Conservation (phyloP, 352 stramenopile genomes). For the Phytophthora hibernalis region DNA sequence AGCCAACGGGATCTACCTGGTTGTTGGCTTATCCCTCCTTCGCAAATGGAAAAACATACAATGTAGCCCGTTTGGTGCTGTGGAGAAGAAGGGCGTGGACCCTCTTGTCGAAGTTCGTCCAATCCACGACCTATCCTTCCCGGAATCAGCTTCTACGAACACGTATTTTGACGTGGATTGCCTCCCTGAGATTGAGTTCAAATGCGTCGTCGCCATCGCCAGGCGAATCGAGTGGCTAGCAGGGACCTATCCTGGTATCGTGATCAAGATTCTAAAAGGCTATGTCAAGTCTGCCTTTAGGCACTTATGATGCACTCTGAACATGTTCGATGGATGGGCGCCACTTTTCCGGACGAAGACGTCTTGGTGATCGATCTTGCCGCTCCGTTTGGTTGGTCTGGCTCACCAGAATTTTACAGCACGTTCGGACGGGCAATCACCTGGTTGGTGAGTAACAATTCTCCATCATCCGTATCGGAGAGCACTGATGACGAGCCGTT, state of each 20-base stretch:
- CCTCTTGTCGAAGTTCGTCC: conserved; percentile 10
- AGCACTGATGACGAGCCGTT: conserved; percentile 17
- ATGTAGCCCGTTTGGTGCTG: conserved; percentile 26
- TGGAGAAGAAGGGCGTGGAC: conserved; percentile 16
- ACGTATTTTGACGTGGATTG: background rate
- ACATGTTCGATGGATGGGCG: conserved; percentile 25
- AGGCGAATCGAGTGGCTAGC: conserved; percentile 7
- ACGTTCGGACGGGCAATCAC: conserved; percentile 21
- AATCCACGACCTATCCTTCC: conserved; percentile 25
- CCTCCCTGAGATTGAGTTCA: conserved; percentile 9
- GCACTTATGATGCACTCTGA: conserved; percentile 16
- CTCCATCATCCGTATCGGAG: conserved; percentile 16
- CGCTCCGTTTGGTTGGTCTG: conserved; percentile 27
- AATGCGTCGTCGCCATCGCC: conserved; percentile 7
- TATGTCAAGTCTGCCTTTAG: conserved; percentile 31
- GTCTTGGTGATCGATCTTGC: conserved; percentile 20
- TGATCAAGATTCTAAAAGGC: conserved; percentile 19
- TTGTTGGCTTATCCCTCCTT: conserved; percentile 10
- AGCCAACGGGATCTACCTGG: conserved; percentile 10
- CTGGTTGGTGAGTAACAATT: conserved; percentile 18
- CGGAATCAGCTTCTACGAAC: conserved; percentile 13
- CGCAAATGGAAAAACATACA: conserved; percentile 5
- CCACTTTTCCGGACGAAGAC: conserved; percentile 13
- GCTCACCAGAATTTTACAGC: conserved; percentile 17
- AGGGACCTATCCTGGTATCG: background rate